These are phyloP conservation scores for Nicotiana otophora DNA, from an alignment of 257 asterid species.

Conservation along the genomic window DNA sequence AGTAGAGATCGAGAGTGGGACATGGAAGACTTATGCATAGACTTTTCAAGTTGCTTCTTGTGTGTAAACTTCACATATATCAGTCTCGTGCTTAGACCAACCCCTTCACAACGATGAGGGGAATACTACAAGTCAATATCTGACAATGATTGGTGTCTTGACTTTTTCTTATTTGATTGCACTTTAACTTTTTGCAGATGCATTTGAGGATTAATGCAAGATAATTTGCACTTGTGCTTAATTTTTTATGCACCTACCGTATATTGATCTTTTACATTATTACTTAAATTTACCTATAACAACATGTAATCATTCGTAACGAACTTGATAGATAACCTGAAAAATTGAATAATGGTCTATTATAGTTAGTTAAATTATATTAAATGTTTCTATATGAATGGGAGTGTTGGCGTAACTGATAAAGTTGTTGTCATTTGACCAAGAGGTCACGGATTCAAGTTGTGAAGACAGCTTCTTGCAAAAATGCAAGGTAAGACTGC, in stretches of 20 bases:
- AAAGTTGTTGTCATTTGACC: too few species aligned
- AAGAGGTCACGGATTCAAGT: too few species aligned
- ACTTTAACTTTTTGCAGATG: neutral
- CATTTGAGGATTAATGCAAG: neutral
- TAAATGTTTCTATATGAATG: too few species aligned
- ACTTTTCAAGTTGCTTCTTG: constrained; percentile 24
- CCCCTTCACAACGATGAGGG: constrained; percentile 8
- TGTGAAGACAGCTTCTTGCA: too few species aligned
- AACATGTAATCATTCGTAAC: neutral
- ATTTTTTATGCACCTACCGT: neutral
- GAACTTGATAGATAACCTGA: neutral
- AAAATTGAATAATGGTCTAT: neutral
- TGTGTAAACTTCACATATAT: neutral
- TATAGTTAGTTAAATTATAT: neutral
- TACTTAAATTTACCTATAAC: neutral
- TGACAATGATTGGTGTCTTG: neutral
- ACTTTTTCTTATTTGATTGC: neutral
- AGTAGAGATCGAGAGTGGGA: constrained; percentile 20
- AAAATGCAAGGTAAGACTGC: too few species aligned
- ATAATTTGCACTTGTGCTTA: neutral
- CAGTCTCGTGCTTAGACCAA: constrained; percentile 43
- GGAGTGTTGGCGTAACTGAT: too few species aligned
- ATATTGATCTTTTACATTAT: neutral
- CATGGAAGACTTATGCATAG: constrained; percentile 51
- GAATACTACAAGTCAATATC: constrained; percentile 2